Conservation (phyloP, 805 yeast species). For the Monosporozyma unispora region DNA sequence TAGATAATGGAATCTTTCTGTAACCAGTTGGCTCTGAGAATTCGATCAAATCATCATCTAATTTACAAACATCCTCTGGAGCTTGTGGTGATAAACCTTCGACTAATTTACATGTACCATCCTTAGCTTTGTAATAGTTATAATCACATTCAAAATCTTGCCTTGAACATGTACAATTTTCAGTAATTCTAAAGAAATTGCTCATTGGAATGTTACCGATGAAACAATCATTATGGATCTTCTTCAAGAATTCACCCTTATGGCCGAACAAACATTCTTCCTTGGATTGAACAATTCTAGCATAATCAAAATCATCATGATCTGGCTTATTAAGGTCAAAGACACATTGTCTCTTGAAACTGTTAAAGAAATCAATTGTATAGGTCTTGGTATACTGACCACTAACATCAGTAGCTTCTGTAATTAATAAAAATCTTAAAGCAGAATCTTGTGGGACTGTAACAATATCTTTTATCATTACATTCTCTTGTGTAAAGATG, state of each 20-base stretch:
- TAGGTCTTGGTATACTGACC: slow-evolving; percentile 41
- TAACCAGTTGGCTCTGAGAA: slow-evolving; percentile 90
- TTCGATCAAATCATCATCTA: slow-evolving; percentile 46
- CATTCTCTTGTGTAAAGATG: slow-evolving; percentile 48
- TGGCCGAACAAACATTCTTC: slow-evolving; percentile 62
- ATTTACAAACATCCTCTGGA: slow-evolving; percentile 49
- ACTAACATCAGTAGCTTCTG: slow-evolving; percentile 35
- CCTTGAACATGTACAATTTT: slow-evolving; percentile 78
- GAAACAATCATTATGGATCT: slow-evolving; percentile 51
- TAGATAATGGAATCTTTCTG: slow-evolving; percentile 73
- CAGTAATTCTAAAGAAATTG: slow-evolving; percentile 45
- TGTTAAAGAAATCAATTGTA: slow-evolving; percentile 49
- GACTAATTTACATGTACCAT: slow-evolving; percentile 83
- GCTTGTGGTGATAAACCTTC: slow-evolving; percentile 62
- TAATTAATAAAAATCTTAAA: slow-evolving; percentile 62
- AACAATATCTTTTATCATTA: slow-evolving; percentile 60
- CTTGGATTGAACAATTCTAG: slow-evolving; percentile 49
- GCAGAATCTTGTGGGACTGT: slow-evolving; percentile 93
- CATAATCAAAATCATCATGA: slow-evolving; percentile 51
- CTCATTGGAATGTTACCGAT: slow-evolving; percentile 55
- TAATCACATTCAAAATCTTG: slow-evolving; percentile 91
- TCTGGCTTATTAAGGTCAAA: slow-evolving; percentile 38
- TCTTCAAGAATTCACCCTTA: slow-evolving; percentile 48
- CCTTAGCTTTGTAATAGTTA: slow-evolving; percentile 59
- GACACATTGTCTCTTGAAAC: slow-evolving; percentile 47